Base-by-base conservation (phyloP, 345 rosid species). In the Boechera stricta region DNA sequence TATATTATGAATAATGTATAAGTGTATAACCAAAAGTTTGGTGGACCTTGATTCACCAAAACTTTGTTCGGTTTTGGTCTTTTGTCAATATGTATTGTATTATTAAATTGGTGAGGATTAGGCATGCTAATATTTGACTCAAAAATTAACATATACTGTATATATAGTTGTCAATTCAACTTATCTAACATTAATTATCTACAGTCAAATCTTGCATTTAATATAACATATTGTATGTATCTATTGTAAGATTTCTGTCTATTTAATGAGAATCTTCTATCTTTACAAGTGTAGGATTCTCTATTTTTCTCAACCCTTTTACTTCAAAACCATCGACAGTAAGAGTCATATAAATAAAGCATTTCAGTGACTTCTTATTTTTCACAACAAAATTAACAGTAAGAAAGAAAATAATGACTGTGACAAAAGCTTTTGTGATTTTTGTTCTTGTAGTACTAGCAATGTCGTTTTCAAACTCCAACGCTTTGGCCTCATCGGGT, bases 391-490 rank as follows among this genome's bases (percentile, higher is more conserved):
- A 51, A 67, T 33, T 7, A 51, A 35, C 7, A 29, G 2, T n/a
- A 15, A 29, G 18, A 45, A 4, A 45, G 2, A n/a, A n/a, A 35
- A 8, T 3, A 35, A 52, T 35, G 47, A 52, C 7, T 7, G 24
- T 16, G 33, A 36, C 24, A 21, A 67, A 52, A 35, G 5, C 32
- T 67, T 35, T 59, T 59, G 44, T 59, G 13, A 35, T 59, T 4
- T 52, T 0, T 64, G n/a, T 36, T 51, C 72, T 67, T 67, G 48
- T 52, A 18, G 33, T 67, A 31, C 36, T 31, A 6, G 18, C 57
- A 32, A 66, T 15, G 0, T 47, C 59, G 5, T 36, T 35, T 59
- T 36, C 48, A 33, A 51, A 35, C 47, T 33, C 72, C 33, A 12
- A 18, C 5, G 60, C 15, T 10, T 21, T 51, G 45, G 60, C 71